A percentile compares a stretch with the other conserved stretches of the same genome.
These are phyloP conservation scores for Pythium rishiriense DNA, from an alignment of 352 stramenopile genomes.

Conservation along the genomic window DNA sequence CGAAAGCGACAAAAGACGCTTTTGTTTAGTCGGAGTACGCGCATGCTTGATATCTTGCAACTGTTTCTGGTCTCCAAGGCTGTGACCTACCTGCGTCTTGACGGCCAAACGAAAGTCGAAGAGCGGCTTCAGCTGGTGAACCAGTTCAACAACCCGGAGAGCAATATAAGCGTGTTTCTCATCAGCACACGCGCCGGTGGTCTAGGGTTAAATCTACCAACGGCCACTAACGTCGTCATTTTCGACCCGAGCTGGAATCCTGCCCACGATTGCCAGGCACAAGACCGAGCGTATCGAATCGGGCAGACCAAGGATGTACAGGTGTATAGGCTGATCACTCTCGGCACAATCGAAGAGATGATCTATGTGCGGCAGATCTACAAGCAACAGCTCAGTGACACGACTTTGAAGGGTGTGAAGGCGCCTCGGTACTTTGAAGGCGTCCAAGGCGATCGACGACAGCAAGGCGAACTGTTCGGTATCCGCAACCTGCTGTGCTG, in stretches of 20 bases:
- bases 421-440: conserved; percentile 80
- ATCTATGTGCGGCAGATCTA: conserved; percentile 89
- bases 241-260: conserved; percentile 90
- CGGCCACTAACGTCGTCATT: conserved; percentile 83
- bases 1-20: conserved; percentile 65
- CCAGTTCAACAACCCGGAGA: conserved; percentile 63
- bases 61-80: conserved; percentile 72
- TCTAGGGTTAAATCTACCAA: conserved; percentile 76
- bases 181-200: conserved; percentile 80
- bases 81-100: conserved; percentile 58
- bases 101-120: conserved; percentile 75
- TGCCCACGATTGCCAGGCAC: conserved; percentile 79
- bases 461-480: conserved; percentile 78
- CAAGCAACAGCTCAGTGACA: conserved; percentile 85
- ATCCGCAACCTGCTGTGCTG: conserved; percentile 77
- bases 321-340: conserved; percentile 81
- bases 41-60: conserved; percentile 83
- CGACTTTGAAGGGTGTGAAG: conserved; percentile 69
- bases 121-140: conserved; percentile 75
- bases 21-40: conserved; percentile 77
- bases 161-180: conserved; percentile 65
- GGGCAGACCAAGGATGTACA: conserved; percentile 85
- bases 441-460: conserved; percentile 68
- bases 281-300: conserved; percentile 85
- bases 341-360: conserved; percentile 88